Conservation (phyloP, 768 basidiomycete genomes). For the Lactifluus piperatus region DNA sequence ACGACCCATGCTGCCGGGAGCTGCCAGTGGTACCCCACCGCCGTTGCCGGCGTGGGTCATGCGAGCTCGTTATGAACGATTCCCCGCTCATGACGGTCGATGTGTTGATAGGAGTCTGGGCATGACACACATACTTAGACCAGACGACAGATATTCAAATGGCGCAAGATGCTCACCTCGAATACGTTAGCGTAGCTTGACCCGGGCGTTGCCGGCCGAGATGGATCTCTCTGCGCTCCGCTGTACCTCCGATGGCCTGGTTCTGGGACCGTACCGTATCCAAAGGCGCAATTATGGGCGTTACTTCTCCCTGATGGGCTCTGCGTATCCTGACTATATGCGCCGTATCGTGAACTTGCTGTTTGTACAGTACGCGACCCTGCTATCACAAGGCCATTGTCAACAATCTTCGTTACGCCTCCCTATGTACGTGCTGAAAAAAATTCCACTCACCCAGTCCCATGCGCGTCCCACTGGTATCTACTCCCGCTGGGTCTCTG, state of each 20-base stretch:
- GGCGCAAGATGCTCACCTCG: constrained; percentile 16
- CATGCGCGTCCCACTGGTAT: constrained; percentile 4
- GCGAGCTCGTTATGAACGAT: constrained; percentile 10
- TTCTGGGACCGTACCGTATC: constrained; percentile 12
- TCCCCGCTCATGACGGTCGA: constrained; percentile 17
- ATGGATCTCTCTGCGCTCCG: constrained; percentile 14
- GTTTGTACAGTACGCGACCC: constrained; percentile 13
- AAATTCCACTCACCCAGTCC: constrained; percentile 7
- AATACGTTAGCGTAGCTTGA: constrained; percentile 15
- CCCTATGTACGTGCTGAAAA: not conserved
- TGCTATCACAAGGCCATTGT: not conserved
- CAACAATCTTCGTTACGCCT: not conserved
- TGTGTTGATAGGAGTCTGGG: constrained; percentile 10
- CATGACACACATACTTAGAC: not conserved
- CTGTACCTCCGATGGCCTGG: constrained; percentile 18
- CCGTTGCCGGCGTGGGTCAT: constrained; percentile 15
- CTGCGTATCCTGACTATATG: constrained; percentile 12
- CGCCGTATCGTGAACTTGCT: constrained; percentile 6
- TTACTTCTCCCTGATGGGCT: constrained; percentile 13
- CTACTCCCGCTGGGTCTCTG: constrained; percentile 9
- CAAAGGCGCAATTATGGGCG: constrained; percentile 13
- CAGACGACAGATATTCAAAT: not conserved
- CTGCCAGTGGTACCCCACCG: constrained; percentile 2
- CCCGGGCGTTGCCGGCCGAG: constrained; percentile 17
- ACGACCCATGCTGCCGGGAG: constrained; percentile 15